phyloP scores from a whole-genome alignment of 73 alveolate species.

The Paramecium sonneborni region DNA sequence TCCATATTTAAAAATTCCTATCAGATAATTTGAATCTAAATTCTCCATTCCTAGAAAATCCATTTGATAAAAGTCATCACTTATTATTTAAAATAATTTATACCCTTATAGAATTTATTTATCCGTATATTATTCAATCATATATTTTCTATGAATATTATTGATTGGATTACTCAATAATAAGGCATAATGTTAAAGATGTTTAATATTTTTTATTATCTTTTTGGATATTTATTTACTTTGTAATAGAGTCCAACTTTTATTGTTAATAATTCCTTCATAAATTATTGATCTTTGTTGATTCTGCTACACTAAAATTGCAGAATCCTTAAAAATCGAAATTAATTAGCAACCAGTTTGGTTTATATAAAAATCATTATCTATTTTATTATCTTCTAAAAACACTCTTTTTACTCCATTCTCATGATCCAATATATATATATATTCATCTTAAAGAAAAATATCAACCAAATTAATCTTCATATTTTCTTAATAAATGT shows the following conservation, averaged over 20 bases:
- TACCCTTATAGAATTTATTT: background rate
- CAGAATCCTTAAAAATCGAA: background rate
- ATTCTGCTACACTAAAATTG: background rate
- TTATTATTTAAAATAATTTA: background rate
- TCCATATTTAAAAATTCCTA: background rate
- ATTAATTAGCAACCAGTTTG: background rate
- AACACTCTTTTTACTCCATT: background rate
- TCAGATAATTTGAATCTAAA: background rate
- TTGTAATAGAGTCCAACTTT: background rate
- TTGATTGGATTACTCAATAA: background rate
- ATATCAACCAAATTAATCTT: background rate
- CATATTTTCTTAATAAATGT: background rate
- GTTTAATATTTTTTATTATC: background rate
- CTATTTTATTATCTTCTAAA: background rate
- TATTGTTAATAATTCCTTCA: background rate
- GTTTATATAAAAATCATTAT: background rate
- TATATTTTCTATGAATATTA: background rate
- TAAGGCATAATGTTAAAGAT: background rate
- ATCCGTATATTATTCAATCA: background rate
- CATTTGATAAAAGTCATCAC: background rate
- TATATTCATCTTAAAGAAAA: background rate
- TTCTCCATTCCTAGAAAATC: background rate
- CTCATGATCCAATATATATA: background rate
- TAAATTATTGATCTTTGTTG: background rate
- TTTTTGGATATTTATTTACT: background rate